phyloP scores from a whole-genome alignment of 441 rosid genomes.

The Cnidoscolus chayamansa region DNA sequence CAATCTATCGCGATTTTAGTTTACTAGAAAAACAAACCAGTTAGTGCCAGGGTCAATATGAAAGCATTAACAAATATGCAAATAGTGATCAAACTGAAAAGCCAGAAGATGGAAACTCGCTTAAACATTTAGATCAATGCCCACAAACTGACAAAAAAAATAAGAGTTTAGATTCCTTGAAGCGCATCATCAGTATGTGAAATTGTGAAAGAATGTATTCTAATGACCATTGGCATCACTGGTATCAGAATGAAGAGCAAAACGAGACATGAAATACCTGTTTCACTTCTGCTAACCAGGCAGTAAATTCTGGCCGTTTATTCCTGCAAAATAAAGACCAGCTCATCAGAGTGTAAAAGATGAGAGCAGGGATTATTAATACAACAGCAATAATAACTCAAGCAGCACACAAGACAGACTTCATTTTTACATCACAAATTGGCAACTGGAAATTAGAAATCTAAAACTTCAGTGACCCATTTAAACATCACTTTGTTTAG shows the following conservation, averaged over 20 bases:
- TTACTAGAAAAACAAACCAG: too few relatives aligned
- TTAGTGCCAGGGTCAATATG: not conserved
- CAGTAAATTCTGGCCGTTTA: conserved; percentile 97
- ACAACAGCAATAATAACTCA: not conserved
- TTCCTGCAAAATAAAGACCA: conserved; percentile 46
- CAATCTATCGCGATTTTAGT: not conserved
- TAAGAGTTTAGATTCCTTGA: not conserved
- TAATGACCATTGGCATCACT: not conserved
- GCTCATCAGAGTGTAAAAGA: not conserved
- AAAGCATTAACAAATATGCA: not conserved
- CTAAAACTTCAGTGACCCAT: not conserved
- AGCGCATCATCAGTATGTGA: not conserved
- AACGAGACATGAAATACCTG: conserved; percentile 41
- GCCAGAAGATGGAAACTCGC: not conserved
- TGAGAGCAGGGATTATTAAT: not conserved
- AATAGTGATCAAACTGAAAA: not conserved
- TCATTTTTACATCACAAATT: not conserved
- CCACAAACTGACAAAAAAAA: not conserved
- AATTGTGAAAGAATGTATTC: not conserved
- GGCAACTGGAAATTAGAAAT: not conserved
- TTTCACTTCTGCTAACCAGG: conserved; percentile 90
- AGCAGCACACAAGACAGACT: not conserved
- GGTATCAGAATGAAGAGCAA: not conserved
- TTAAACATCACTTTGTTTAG: not conserved
- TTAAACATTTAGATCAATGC: not conserved